Evolutionary conservation across 331 rosid species (phyloP).

Genomic region (Quercus phellos): DNA sequence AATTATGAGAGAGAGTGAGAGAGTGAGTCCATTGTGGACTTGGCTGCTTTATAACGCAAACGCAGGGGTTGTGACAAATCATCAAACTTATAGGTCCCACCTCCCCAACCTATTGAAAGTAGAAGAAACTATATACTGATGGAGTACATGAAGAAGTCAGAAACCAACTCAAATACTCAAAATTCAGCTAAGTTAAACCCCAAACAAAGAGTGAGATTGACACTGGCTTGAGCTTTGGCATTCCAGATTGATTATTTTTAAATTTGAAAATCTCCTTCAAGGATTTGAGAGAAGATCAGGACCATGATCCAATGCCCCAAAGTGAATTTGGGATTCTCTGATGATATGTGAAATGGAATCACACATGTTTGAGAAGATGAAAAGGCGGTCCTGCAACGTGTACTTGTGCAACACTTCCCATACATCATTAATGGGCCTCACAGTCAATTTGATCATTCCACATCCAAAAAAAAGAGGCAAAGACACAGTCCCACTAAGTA

Average conservation of each 20-base stretch:
- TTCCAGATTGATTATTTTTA: too few relatives aligned
- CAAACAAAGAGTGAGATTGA: background rate
- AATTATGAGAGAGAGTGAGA: conserved; percentile 34
- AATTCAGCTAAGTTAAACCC: background rate
- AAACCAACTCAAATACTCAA: conserved; percentile 2
- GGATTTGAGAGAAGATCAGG: background rate
- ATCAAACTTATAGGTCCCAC: conserved; percentile 45
- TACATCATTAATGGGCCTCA: conserved; percentile 51
- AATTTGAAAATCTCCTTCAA: background rate
- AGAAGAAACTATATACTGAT: conserved; percentile 4
- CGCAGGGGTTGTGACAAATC: conserved; percentile 59
- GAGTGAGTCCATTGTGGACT: conserved; percentile 23
- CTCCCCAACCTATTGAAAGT: background rate
- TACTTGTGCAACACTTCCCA: conserved; percentile 43
- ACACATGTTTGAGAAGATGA: conserved; percentile 2
- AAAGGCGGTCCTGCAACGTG: conserved; percentile 36
- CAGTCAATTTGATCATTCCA: conserved; percentile 43
- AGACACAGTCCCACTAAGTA: conserved; percentile 21
- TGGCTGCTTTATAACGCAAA: conserved; percentile 44
- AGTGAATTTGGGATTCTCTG: conserved; percentile 8
- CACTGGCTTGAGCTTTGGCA: too few relatives aligned
- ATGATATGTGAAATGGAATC: conserved; percentile 10
- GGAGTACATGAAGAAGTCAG: conserved; percentile 5
- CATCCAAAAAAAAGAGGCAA: conserved; percentile 26
- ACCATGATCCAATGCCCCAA: background rate